Percentiles rank a stretch among this genome's conserved stretches.
These are phyloP conservation scores for Penicillium diatomitis DNA, from an alignment of 495 filamentous ascomycete genomes.

Conservation along the genomic window DNA sequence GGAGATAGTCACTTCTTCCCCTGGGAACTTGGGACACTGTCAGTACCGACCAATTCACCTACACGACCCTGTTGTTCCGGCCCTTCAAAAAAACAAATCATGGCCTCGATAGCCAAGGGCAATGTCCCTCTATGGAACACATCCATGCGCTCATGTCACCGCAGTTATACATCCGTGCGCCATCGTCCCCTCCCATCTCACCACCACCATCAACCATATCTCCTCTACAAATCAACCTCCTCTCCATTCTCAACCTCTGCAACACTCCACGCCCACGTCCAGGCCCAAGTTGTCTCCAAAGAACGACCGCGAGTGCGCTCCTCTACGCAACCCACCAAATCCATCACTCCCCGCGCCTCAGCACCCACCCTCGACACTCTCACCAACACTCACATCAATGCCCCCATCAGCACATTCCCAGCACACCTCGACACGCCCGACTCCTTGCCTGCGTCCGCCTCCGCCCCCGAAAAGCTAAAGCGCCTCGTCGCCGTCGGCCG, in stretches of 20 bases:
- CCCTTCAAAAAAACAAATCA: too few relatives aligned
- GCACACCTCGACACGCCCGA: slow-evolving; percentile 21
- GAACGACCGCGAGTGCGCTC: slow-evolving; percentile 1
- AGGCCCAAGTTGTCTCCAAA: not conserved
- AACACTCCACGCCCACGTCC: not conserved
- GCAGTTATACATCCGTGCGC: not conserved
- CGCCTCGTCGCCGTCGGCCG: slow-evolving; percentile 33
- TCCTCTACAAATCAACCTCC: too few relatives aligned
- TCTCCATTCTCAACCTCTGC: slow-evolving; percentile 15
- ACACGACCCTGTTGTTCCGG: too few relatives aligned
- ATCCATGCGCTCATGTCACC: too few relatives aligned
- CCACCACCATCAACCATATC: not conserved
- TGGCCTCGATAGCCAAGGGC: too few relatives aligned
- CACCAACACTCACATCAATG: slow-evolving; percentile 23
- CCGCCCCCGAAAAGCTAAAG: slow-evolving; percentile 22
- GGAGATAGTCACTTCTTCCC: too few relatives aligned
- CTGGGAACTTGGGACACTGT: too few relatives aligned
- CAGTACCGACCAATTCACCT: too few relatives aligned
- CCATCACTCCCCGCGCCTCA: slow-evolving; percentile 6
- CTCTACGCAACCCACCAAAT: slow-evolving; percentile 2
- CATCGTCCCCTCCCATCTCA: not conserved
- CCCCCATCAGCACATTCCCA: slow-evolving; percentile 32
- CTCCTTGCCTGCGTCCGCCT: slow-evolving; percentile 10
- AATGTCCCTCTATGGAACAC: too few relatives aligned
- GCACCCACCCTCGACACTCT: slow-evolving; percentile 6